phyloP scores from a whole-genome alignment of 441 rosid species.

The Lepidium campestre region DNA sequence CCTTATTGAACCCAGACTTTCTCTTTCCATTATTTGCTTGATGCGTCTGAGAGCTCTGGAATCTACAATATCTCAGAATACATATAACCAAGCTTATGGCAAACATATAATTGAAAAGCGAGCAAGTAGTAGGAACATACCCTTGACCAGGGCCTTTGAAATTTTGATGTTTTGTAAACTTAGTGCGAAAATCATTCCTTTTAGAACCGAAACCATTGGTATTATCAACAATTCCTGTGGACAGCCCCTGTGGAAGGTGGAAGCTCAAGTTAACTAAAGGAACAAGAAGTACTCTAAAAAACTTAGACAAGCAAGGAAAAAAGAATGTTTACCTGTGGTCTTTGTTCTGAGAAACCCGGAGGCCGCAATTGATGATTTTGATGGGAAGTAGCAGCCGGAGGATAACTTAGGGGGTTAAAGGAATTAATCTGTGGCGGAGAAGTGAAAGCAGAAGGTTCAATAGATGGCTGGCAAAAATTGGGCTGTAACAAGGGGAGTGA shows the following conservation, averaged over 20 bases:
- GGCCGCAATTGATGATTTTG: slow-evolving; percentile 26
- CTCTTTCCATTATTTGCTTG: slow-evolving; percentile 40
- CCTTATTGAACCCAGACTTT: slow-evolving; percentile 38
- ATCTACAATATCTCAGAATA: slow-evolving; percentile 36
- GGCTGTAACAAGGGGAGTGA: slow-evolving; percentile 39
- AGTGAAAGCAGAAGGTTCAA: slow-evolving; percentile 21
- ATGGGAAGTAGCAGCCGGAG: slow-evolving; percentile 12
- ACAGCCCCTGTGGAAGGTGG: slow-evolving; percentile 44
- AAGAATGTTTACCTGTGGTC: slow-evolving; percentile 35
- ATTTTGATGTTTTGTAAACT: slow-evolving; percentile 31
- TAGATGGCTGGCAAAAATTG: slow-evolving; percentile 26
- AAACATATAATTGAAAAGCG: neutral
- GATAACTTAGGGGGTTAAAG: slow-evolving; percentile 22
- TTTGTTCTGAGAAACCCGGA: slow-evolving; percentile 25
- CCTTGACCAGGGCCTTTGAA: slow-evolving; percentile 37
- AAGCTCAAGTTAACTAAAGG: slow-evolving; percentile 20
- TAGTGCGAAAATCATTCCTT: slow-evolving; percentile 36
- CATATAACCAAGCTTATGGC: slow-evolving; percentile 5
- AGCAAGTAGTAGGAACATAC: slow-evolving; percentile 29
- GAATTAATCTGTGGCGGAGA: slow-evolving; percentile 35
- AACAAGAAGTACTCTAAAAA: neutral
- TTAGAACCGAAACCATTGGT: slow-evolving; percentile 27
- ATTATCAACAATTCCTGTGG: slow-evolving; percentile 21
- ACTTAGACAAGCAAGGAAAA: neutral
- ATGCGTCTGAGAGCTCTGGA: slow-evolving; percentile 49